Conservation (phyloP, 768 basidiomycete species). For the Amanita fuliginea region DNA sequence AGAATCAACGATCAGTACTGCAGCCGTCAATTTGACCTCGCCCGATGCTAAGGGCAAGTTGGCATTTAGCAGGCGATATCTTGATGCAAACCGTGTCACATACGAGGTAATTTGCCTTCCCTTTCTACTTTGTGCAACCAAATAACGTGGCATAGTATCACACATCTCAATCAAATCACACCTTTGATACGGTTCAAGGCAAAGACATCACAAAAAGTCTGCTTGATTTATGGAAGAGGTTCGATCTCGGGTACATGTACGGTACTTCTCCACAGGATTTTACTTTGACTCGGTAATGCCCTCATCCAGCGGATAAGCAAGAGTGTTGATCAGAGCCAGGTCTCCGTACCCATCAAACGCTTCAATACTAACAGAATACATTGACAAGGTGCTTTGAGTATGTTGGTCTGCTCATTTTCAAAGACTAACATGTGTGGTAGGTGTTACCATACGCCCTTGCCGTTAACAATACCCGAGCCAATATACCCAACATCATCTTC, state of each 20-base stretch:
- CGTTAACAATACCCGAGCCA: slow-evolving; percentile 52
- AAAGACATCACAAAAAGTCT: slow-evolving; percentile 44
- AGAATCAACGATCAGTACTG: background rate
- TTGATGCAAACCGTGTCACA: slow-evolving; percentile 71
- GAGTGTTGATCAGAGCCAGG: slow-evolving; percentile 20
- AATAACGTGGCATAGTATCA: slow-evolving; percentile 41
- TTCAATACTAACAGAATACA: slow-evolving; percentile 50
- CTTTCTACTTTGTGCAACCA: background rate
- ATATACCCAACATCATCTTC: slow-evolving; percentile 53
- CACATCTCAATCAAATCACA: slow-evolving; percentile 32
- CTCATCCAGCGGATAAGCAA: background rate
- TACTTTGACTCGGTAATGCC: slow-evolving; percentile 43
- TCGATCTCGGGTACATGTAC: slow-evolving; percentile 52
- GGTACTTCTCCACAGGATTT: slow-evolving; percentile 74
- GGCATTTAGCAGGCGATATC: slow-evolving; percentile 58
- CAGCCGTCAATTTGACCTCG: slow-evolving; percentile 38
- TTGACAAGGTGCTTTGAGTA: slow-evolving; percentile 26
- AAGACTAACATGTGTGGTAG: slow-evolving; percentile 14
- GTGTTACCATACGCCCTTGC: slow-evolving; percentile 45
- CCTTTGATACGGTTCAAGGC: slow-evolving; percentile 56
- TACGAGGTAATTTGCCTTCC: slow-evolving; percentile 43
- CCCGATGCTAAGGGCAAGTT: slow-evolving; percentile 35
- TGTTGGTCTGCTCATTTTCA: background rate
- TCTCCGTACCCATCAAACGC: slow-evolving; percentile 50
- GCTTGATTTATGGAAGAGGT: slow-evolving; percentile 36